Evolutionary conservation across 306 rosid genomes (phyloP), one percentile per base, ranked within the genome.

Genomic region (Trichosanthes truncata): DNA sequence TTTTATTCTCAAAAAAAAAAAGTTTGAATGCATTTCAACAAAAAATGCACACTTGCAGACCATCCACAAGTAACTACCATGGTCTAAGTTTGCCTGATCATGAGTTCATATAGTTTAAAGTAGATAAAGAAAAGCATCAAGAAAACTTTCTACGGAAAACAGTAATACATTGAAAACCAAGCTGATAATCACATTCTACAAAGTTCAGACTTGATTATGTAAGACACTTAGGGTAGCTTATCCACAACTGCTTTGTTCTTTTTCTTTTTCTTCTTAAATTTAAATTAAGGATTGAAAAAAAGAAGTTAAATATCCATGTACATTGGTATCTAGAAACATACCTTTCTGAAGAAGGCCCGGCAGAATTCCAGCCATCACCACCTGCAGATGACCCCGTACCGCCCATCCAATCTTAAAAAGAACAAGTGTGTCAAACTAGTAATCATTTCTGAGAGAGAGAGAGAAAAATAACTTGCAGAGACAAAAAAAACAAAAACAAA

Each of bases 301-400:
- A 6, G 8, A 72, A 18, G 38, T 23, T 48, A 45, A 49, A 74
- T 31, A 31, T 74, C 61, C 77, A 23, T 11, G 48, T 48, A n/a
- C 68, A 60, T 55, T 57, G 65, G 69, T 40, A 86, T 57, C 75
- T 77, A 66, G 68, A 82, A 48, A 75, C 18, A 75, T 84, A 92
- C 97, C 97, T 83, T 81, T 81, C 96, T 80, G 86, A 63, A 80
- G 93, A 82, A 9, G 63, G 38, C 51, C 86, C 92, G 49, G 87
- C 93, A 79, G 86, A 56, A 83, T 86, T 84, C 97, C 97, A 89
- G 49, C 86, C 89, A 21, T 84, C 87, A 81, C 88, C 84, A 2
- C 84, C 92, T 1, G 88, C 80, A 23, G 97, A 94, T 2, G 93
- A 77, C 81, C 93, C 97, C 3, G 80, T 86, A 79, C 90, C 95